Percentiles rank a stretch among this genome's conserved stretches.
phyloP scores from a whole-genome alignment of 768 basidiomycete species.

The Hydnomerulius pinastri region DNA sequence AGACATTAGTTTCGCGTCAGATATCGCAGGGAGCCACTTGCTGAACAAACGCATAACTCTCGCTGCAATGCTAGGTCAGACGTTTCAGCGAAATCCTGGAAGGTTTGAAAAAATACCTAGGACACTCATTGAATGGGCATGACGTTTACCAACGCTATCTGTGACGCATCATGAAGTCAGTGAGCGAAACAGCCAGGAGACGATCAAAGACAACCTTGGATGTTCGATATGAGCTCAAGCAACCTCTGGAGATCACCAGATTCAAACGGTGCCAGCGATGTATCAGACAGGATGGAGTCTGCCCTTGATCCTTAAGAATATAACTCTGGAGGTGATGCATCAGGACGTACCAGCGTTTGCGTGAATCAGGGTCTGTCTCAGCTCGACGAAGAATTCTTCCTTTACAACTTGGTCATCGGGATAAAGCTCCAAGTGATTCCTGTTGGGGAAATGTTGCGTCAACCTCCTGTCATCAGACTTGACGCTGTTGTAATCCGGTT shows the following conservation, averaged over 20 bases:
- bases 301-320: slow-evolving; percentile 5
- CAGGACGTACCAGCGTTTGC: not conserved
- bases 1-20: not conserved
- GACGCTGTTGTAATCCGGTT: not conserved
- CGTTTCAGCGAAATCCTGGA: not conserved
- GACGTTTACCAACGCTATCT: slow-evolving; percentile 2
- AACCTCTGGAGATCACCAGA: slow-evolving; percentile 4
- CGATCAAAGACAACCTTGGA: not conserved
- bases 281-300: slow-evolving; percentile 13
- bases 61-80: not conserved
- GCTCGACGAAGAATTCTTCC: not conserved
- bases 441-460: not conserved
- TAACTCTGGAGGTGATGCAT: not conserved
- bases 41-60: slow-evolving; percentile 6
- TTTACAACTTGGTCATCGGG: not conserved
- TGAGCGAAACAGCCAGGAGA: not conserved
- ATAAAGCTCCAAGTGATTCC: not conserved
- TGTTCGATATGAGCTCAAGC: not conserved
- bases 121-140: slow-evolving; percentile 2
- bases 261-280: slow-evolving; percentile 13
- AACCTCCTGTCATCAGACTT: not conserved
- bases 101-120: not conserved
- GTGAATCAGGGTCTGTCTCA: not conserved
- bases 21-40: slow-evolving; percentile 4
- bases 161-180: not conserved